Percentiles rank a stretch among this genome's conserved stretches.
phyloP scores from a whole-genome alignment of 2,329 filamentous ascomycete species.

The Phaeosphaeria sp. region DNA sequence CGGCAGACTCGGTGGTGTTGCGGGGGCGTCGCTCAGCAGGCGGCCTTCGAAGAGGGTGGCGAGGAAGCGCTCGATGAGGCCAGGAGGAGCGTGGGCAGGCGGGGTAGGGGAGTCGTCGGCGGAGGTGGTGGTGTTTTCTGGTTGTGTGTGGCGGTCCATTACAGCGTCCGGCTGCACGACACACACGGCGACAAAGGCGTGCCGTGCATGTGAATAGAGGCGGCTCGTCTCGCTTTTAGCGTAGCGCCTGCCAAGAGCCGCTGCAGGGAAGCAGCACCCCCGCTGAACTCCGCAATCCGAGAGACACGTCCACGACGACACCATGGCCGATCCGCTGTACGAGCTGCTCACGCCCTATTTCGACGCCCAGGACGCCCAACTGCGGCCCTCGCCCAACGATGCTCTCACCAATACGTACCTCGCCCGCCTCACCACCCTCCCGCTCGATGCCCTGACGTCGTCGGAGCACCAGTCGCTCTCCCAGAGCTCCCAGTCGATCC shows the following conservation, averaged over 20 bases:
- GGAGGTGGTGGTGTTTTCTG: constrained; percentile 4
- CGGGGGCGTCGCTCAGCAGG: constrained; percentile 23
- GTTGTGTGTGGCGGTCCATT: constrained; percentile 15
- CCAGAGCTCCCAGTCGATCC: constrained; percentile 79
- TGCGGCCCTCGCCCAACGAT: constrained; percentile 54
- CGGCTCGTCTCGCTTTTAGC: constrained; percentile 6
- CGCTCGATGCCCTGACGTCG: constrained; percentile 73
- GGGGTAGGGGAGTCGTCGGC: constrained; percentile 1
- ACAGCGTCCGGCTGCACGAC: constrained; percentile 6
- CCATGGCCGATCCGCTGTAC: constrained; percentile 68
- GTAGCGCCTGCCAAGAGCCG: constrained; percentile 8
- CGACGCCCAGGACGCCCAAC: constrained; percentile 49
- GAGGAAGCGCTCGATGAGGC: constrained; percentile 26
- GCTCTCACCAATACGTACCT: constrained; percentile 73
- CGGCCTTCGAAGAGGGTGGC: constrained; percentile 30
- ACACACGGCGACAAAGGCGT: constrained; percentile 2
- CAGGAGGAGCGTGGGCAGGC: background rate
- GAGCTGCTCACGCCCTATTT: constrained; percentile 74
- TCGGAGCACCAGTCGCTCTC: constrained; percentile 81
- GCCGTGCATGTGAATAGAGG: constrained; percentile 23
- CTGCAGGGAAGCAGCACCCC: constrained; percentile 16
- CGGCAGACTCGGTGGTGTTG: constrained; percentile 19
- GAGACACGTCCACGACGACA: background rate
- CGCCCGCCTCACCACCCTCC: constrained; percentile 76
- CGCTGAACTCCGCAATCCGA: constrained; percentile 16